Evolutionary conservation across 2,329 filamentous ascomycete species (phyloP).

Genomic region (Graphium sp.): DNA sequence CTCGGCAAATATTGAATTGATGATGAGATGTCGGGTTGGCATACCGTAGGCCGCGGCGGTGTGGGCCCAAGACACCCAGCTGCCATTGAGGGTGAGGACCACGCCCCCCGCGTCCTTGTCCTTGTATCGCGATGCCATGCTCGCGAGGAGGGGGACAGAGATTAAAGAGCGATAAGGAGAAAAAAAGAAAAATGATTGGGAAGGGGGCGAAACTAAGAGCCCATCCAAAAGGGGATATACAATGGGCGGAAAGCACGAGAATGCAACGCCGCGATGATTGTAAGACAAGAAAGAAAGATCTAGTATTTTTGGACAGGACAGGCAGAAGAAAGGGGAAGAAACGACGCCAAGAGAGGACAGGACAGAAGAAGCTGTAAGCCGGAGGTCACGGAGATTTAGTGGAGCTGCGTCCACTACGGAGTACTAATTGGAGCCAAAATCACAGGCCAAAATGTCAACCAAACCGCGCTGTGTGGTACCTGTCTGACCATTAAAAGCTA

Average conservation of each 20-base stretch:
- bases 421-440: too few relatives aligned
- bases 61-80: slow-evolving; percentile 82
- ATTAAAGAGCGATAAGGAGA: slow-evolving; percentile 2
- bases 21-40: too few relatives aligned
- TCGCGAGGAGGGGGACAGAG: slow-evolving; percentile 5
- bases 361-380: neutral
- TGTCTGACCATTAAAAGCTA: too few relatives aligned
- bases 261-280: slow-evolving; percentile 1
- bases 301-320: neutral
- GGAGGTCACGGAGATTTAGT: neutral
- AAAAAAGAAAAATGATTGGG: slow-evolving; percentile 3
- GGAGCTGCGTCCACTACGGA: too few relatives aligned
- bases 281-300: neutral
- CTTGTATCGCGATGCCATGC: slow-evolving; percentile 38
- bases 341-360: slow-evolving; percentile 1
- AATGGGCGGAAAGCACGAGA: too few relatives aligned
- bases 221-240: neutral
- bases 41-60: slow-evolving; percentile 68
- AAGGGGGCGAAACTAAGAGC: slow-evolving; percentile 4
- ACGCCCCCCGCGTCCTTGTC: slow-evolving; percentile 47
- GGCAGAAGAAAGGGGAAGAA: neutral
- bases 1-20: too few relatives aligned
- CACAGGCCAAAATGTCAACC: too few relatives aligned
- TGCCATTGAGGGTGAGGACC: slow-evolving; percentile 55
- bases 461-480: too few relatives aligned